Conservation (phyloP, 345 rosid genomes). For the Ceriops tagal region DNA sequence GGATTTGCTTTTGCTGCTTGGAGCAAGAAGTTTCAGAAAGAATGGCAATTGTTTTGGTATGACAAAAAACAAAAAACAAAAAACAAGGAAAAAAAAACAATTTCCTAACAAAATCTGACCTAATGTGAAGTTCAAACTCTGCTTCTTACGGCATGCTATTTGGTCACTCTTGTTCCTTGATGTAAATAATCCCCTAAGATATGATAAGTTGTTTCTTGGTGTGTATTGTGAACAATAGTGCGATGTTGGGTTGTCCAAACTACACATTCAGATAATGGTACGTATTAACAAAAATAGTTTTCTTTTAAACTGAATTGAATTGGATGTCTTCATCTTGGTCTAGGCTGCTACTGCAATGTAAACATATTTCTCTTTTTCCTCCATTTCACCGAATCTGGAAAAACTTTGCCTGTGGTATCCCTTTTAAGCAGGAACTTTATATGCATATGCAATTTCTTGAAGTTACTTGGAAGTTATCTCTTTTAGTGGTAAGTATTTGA, state of each 20-base stretch:
- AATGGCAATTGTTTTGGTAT: not conserved
- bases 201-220: not conserved
- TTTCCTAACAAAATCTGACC: not conserved
- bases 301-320: too few relatives aligned
- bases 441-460: conserved; percentile 57
- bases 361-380: not conserved
- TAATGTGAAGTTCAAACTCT: not conserved
- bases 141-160: not conserved
- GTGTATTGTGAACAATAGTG: too few relatives aligned
- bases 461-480: conserved; percentile 25
- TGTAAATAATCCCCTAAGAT: not conserved
- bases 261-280: not conserved
- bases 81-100: too few relatives aligned
- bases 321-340: not conserved
- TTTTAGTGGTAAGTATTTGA: conserved; percentile 34
- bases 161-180: not conserved
- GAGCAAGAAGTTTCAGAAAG: not conserved
- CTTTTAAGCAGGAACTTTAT: conserved; percentile 52
- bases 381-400: not conserved
- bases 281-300: too few relatives aligned
- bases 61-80: too few relatives aligned
- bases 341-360: not conserved
- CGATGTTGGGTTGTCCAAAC: not conserved
- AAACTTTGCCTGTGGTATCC: not conserved
- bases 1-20: not conserved